Percentiles rank a stretch among this genome's conserved stretches.
phyloP scores from a whole-genome alignment of 352 stramenopile species.

The Globisporangium sylvaticum region DNA sequence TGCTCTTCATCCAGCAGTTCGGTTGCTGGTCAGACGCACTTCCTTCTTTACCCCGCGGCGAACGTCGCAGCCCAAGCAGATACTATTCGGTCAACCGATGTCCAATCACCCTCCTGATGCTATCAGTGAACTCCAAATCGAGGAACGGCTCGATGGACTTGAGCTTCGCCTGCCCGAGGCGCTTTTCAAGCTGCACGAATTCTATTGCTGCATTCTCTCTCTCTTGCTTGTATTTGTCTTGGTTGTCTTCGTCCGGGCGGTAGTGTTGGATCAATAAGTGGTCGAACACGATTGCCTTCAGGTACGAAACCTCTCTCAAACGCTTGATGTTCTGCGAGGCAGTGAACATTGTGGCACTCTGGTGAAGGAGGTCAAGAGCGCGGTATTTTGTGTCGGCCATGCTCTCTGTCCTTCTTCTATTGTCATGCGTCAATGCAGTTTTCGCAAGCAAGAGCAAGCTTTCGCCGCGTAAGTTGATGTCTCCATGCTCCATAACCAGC shows the following conservation, averaged over 20 bases:
- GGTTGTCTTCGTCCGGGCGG: background rate
- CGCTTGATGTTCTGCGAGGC: constrained; percentile 29
- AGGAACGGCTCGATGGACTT: constrained; percentile 29
- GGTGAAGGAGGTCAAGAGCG: constrained; percentile 22
- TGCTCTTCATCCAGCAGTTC: too few species aligned
- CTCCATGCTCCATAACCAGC: constrained; percentile 63
- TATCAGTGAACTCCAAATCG: constrained; percentile 24
- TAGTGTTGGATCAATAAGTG: constrained; percentile 15
- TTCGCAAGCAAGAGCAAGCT: constrained; percentile 59
- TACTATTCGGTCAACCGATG: constrained; percentile 5
- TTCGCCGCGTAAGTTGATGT: constrained; percentile 48
- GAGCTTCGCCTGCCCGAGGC: constrained; percentile 26
- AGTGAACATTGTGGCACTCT: constrained; percentile 31
- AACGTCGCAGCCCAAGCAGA: constrained; percentile 8
- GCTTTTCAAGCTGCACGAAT: constrained; percentile 28
- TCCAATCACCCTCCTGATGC: constrained; percentile 11
- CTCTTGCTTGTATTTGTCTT: background rate
- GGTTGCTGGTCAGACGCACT: constrained; percentile 31
- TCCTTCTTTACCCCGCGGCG: constrained; percentile 16
- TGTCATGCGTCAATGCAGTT: constrained; percentile 31
- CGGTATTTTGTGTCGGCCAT: background rate
- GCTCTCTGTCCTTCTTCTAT: background rate
- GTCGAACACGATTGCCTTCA: constrained; percentile 39
- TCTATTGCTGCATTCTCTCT: constrained; percentile 21
- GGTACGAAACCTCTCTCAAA: constrained; percentile 38